Percentiles rank a stretch among this genome's conserved stretches.
Conservation (phyloP, 805 yeast species). For the Pichia paraexigua region DNA sequence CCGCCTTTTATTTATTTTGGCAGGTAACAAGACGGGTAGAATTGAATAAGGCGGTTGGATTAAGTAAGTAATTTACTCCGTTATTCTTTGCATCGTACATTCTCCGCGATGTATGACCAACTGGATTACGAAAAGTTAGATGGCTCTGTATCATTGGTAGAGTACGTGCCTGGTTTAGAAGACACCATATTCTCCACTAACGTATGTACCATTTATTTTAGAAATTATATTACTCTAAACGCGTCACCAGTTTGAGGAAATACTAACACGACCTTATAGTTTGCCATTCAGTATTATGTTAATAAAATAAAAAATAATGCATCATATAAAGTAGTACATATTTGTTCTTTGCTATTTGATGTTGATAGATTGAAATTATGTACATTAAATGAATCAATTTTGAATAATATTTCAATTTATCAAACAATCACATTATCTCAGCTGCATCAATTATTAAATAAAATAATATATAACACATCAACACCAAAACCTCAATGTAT, state of each 20-base stretch:
- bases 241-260: background rate
- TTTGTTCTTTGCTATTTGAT: conserved; percentile 2
- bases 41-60: no score
- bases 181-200: background rate
- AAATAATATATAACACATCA: background rate
- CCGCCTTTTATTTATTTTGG: no score
- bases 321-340: conserved; percentile 10
- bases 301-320: background rate
- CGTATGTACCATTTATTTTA: background rate
- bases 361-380: background rate
- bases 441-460: background rate
- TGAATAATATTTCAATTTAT: background rate
- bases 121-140: background rate
- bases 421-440: background rate
- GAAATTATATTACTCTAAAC: no score
- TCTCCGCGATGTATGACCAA: background rate
- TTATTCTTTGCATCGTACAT: no score
- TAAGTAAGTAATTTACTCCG: no score
- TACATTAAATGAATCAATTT: background rate
- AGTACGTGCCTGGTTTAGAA: background rate
- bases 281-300: conserved; percentile 16
- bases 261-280: conserved; percentile 6
- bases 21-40: no score
- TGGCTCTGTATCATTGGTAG: background rate
- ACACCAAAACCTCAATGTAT: background rate